Percentiles rank a stretch among this genome's conserved stretches.
Conservation (phyloP, 2,329 filamentous ascomycete genomes). For the Cytospora leucostoma region DNA sequence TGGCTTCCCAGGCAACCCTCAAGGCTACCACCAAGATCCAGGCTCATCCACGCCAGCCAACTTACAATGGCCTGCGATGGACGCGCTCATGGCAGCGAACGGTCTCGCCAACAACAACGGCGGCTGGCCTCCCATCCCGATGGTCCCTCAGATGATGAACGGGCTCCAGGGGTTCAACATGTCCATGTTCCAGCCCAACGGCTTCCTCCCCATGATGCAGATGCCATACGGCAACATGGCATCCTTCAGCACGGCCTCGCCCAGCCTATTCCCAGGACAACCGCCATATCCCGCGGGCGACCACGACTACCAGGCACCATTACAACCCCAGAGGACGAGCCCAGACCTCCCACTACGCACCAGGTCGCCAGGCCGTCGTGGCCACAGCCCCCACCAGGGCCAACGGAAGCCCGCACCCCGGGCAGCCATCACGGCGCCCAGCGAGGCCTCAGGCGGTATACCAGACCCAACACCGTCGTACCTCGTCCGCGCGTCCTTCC, state of each 20-base stretch:
- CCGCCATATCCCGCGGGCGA: conserved; percentile 2
- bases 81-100: background rate
- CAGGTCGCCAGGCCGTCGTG: background rate
- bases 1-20: background rate
- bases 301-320: background rate
- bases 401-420: conserved; percentile 27
- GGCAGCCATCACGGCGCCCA: conserved; percentile 37
- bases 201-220: background rate
- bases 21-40: background rate
- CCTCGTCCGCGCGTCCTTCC: conserved; percentile 52
- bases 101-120: background rate
- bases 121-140: background rate
- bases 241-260: conserved; percentile 9
- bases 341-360: background rate
- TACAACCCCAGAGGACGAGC: background rate
- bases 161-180: conserved; percentile 12
- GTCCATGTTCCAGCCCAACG: conserved; percentile 4
- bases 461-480: conserved; percentile 65
- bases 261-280: conserved; percentile 13
- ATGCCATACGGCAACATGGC: conserved; percentile 3
- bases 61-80: conserved; percentile 1
- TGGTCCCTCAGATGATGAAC: conserved; percentile 11
- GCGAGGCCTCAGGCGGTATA: conserved; percentile 53
- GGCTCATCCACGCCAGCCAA: background rate
- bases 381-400: conserved; percentile 42